Base-by-base conservation (phyloP, 1,139 yeast species). In the Nakaseomyces kungkrabaensis region DNA sequence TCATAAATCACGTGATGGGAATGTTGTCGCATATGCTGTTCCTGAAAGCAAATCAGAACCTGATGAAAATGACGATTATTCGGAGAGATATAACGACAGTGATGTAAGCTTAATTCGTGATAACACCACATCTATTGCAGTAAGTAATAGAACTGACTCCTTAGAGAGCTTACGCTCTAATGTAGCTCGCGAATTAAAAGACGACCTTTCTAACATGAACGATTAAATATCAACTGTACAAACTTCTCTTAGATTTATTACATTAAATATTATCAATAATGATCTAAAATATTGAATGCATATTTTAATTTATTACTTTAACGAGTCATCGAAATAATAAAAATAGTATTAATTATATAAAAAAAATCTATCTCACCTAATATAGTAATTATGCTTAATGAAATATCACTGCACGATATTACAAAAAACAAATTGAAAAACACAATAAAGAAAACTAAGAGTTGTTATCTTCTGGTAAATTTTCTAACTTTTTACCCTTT, bases 401-500 rank as follows among this genome's bases (percentile, higher is more conserved):
- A 25, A n/a, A 25, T 9, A 5, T 25, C 42, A 7, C 11, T 38
- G 24, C 1, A 17, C 6, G 40, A 37, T 17, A 17, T 37, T 29
- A 29, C 9, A 29, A 29, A 1, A 29, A 29, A 29, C 31, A 29
- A 2, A 17, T 17, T 17, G 22, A 33, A 33, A 33, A n/a, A 33
- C 3, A 33, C 2, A 33, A n/a, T 5, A 8, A 33, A 33, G 3
- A 10, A 33, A 10, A 7, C 13, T 33, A 33, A 9, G 29, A 7
- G 13, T 41, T 13, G 8, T 29, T 41, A 13, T 41, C 44, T 29
- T 59, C 61, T 26, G 73, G 74, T 37, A 75, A 69, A 60, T 82
- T 83, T 52, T 79, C 79, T 50, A 83, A 71, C 1, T 82, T 77
- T 58, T 81, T 76, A 1, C 85, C 86, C 52, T 74, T 75, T 9